Base-by-base conservation (phyloP, 1,284 basidiomycete species). In the Inonotus hispidus region DNA sequence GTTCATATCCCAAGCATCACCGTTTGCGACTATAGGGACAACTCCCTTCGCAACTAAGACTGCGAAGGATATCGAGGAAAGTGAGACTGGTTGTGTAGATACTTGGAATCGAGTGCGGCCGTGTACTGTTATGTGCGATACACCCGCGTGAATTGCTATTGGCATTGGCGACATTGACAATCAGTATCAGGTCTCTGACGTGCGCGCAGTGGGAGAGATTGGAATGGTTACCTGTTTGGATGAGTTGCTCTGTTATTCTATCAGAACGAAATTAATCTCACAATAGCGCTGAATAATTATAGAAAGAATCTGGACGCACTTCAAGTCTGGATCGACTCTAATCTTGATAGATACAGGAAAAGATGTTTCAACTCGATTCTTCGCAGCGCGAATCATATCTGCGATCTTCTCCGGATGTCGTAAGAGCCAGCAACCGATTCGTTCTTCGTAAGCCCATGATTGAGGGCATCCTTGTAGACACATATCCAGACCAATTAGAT, bases 321-420 rank as follows among this genome's bases (percentile, higher is more conserved):
- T 68, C 21, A 74, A 68, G 63, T 83, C 79, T 5, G 71, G 67
- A 68, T 84, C 82, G 13, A 84, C 73, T 8, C 83, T 73, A 56
- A 85, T 84, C 71, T 85, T 85, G 64, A 85, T 77, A 53, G 75
- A 78, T 32, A 85, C 78, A n/a, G 79, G 79, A 65, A 75, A 83
- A 13, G 60, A 58, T 0, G 53, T 49, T 0, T 81, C 82, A 56
- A 82, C 71, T 2, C 81, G 70, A 54, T 74, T 77, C 60, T 82
- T 78, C n/a, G 79, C 77, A 0, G 73, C 68, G 13, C 78, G 71
- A 16, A 85, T 77, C 71, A 85, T 79, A 63, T 84, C 82, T 2
- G 75, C 70, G 2, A 84, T 82, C 1, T 76, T 69, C 54, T 84
- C 80, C 1, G 82, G 82, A 67, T 83, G 78, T 3, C 82, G 72